A percentile compares a stretch with the other conserved stretches of the same genome.
Conservation (phyloP, 768 basidiomycete genomes). For the Hypholoma fasciculare region DNA sequence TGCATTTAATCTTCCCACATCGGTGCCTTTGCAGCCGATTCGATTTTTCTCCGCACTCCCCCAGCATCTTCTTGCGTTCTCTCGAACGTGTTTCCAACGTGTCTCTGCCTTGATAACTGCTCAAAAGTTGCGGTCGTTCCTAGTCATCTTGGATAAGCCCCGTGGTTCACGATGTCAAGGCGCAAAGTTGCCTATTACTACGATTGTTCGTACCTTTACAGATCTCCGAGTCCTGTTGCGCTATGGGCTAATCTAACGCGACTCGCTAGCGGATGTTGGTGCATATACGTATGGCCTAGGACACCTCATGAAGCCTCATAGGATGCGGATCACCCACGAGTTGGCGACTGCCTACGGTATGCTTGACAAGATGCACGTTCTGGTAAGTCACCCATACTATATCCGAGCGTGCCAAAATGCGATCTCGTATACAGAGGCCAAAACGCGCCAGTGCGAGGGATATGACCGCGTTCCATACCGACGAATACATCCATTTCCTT, state of each 20-base stretch:
- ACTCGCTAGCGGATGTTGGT: slow-evolving; percentile 60
- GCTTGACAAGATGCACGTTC: slow-evolving; percentile 88
- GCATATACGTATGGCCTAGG: slow-evolving; percentile 81
- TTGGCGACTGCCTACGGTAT: slow-evolving; percentile 91
- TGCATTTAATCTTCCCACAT: neutral
- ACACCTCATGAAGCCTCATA: slow-evolving; percentile 96
- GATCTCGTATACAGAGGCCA: slow-evolving; percentile 50
- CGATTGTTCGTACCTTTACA: slow-evolving; percentile 48
- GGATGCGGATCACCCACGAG: slow-evolving; percentile 93
- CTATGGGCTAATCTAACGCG: neutral
- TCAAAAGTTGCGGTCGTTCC: neutral
- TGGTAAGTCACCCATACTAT: slow-evolving; percentile 50
- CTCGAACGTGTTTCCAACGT: neutral
- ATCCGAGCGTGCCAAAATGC: neutral
- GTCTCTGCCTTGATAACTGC: neutral
- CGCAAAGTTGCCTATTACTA: slow-evolving; percentile 81
- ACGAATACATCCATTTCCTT: slow-evolving; percentile 96
- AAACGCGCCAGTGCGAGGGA: slow-evolving; percentile 67
- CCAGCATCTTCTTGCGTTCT: neutral
- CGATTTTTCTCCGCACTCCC: neutral
- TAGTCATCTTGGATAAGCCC: neutral
- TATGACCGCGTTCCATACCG: slow-evolving; percentile 94
- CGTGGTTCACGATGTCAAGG: slow-evolving; percentile 52
- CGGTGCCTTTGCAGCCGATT: neutral
- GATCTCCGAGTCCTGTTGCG: neutral